Base-by-base conservation (phyloP, 805 yeast genomes). In the Lipomyces mesembrius region DNA sequence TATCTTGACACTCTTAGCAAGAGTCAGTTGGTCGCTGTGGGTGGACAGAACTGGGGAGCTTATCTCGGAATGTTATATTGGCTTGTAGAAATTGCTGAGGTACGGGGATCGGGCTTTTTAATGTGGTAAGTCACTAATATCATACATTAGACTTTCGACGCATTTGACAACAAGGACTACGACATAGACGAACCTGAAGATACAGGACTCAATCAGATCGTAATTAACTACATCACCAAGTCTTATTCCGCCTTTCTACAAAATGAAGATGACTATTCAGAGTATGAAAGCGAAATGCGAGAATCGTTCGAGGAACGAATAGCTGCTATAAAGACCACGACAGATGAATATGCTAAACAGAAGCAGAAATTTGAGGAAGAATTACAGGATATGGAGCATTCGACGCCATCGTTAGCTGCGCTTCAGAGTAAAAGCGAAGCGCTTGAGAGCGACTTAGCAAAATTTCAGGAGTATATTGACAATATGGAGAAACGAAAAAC, bases 11-110 rank as follows among this genome's bases (percentile, higher is more conserved):
- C 90, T 0, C 87, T 93, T 52, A 90, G 89, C 76, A 88, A 92
- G 74, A 88, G 95, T 0, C 96, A 91, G 75, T 88, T 92, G 51
- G 86, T 92, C 51, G 97, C 97, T 0, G 97, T 91, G 12, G 97
- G 97, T 5, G 96, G 97, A 2, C 75, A 74, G 63, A 87, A 87
- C 71, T 92, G 97, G 97, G 92, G 91, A 12, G 83, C 84, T 7
- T 90, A 91, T 71, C 77, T 92, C 54, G 97, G 95, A 0, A 85
- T 93, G 84, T 79, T 92, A 27, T 87, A 89, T 75, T 92, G 97
- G 97, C 76, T 92, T 57, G 86, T 89, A 3, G 85, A 86, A 70
- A 81, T 86, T 67, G 87, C 67, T 12, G 71, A 63, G 65, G 71
- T 67, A 59, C 14, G 70, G 25, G 2, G 34, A 53, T 8, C n/a